Conservation (phyloP, 495 filamentous ascomycete genomes). For the Darksidea phi region DNA sequence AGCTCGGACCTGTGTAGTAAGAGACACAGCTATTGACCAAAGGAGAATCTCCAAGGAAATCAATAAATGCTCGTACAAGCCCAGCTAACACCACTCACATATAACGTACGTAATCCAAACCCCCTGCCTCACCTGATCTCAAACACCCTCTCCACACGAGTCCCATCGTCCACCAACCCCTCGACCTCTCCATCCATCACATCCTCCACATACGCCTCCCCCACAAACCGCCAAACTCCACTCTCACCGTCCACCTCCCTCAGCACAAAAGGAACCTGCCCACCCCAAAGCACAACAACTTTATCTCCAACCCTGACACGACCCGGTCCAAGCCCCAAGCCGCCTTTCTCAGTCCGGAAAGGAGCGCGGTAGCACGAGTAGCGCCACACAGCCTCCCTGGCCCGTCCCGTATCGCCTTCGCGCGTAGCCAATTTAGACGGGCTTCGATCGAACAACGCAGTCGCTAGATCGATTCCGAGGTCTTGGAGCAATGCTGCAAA, state of each 20-base stretch:
- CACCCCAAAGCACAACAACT: constrained; percentile 25
- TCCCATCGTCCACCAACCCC: background rate
- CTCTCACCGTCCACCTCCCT: constrained; percentile 5
- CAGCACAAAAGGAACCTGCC: constrained; percentile 22
- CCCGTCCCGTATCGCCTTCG: background rate
- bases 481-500: constrained; percentile 1
- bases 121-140: background rate
- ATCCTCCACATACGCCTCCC: constrained; percentile 15
- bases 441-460: background rate
- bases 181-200: constrained; percentile 11
- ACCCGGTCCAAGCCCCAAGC: constrained; percentile 17
- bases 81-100: too few relatives aligned
- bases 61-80: too few relatives aligned
- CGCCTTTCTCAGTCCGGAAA: constrained; percentile 6
- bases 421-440: background rate
- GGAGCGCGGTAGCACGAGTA: constrained; percentile 9
- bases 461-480: background rate
- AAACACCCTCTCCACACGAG: constrained; percentile 2
- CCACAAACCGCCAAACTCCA: constrained; percentile 4
- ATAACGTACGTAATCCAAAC: background rate
- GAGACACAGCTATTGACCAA: too few relatives aligned
- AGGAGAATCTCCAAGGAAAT: too few relatives aligned
- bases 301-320: constrained; percentile 2
- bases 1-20: too few relatives aligned
- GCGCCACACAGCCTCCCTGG: constrained; percentile 11